Percentiles rank a stretch among this genome's conserved stretches.
These are phyloP conservation scores for Wickerhamomyces sp. DNA, from an alignment of 1,139 yeast species.

Conservation along the genomic window DNA sequence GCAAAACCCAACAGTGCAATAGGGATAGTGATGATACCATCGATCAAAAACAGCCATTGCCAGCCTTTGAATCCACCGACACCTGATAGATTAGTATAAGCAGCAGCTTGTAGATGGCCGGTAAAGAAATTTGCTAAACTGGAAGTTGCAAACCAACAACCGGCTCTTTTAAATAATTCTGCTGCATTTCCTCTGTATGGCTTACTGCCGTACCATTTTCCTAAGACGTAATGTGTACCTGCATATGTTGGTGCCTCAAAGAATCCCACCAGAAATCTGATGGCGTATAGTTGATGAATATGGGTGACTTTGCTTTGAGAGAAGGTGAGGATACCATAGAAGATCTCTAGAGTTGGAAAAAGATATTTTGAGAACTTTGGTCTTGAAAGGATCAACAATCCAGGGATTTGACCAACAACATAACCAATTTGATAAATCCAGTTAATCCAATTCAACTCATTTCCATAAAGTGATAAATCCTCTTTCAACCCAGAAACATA, in stretches of 20 bases:
- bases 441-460: slow-evolving; percentile 30
- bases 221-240: slow-evolving; percentile 17
- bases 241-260: slow-evolving; percentile 27
- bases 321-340: slow-evolving; percentile 56
- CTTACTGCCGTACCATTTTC: slow-evolving; percentile 1
- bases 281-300: slow-evolving; percentile 40
- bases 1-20: slow-evolving; percentile 1
- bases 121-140: slow-evolving; percentile 42
- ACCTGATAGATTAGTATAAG: background rate
- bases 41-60: slow-evolving; percentile 3
- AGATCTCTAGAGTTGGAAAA: slow-evolving; percentile 38
- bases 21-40: slow-evolving; percentile 1
- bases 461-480: slow-evolving; percentile 50
- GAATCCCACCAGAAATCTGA: slow-evolving; percentile 47
- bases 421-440: slow-evolving; percentile 2
- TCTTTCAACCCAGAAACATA: slow-evolving; percentile 51
- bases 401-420: slow-evolving; percentile 42
- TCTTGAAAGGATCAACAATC: slow-evolving; percentile 42
- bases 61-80: background rate
- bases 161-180: slow-evolving; percentile 1
- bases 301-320: slow-evolving; percentile 36
- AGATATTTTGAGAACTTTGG: slow-evolving; percentile 36
- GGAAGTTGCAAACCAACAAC: background rate
- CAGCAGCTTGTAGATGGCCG: slow-evolving; percentile 46
- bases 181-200: slow-evolving; percentile 1